Base-by-base conservation (phyloP, 2,329 filamentous ascomycete genomes). In the Cordyceps fumosorosea region DNA sequence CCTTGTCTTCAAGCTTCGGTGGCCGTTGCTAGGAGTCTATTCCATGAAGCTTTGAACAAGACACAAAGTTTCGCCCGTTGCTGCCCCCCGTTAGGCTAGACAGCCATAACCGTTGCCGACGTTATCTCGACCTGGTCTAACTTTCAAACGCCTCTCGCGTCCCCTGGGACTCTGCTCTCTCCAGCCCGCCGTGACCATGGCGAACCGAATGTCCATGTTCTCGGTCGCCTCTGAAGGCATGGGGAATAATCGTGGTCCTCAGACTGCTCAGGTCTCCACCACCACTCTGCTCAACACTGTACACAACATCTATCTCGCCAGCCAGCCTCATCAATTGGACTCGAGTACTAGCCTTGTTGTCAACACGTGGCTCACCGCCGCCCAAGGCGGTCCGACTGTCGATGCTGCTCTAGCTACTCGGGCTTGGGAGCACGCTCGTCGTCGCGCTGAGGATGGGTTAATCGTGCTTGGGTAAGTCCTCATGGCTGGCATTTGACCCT, bases 361-460 rank as follows among this genome's bases (percentile, higher is more conserved):
- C 67, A 98, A 98, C 77, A 97, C 92, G 62, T 97, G 93, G 93
- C 83, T 95, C 59, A 96, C 91, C 3, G 90, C 91, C 20, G 82
- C 85, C 32, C 89, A 89, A 67, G 78, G 84, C 26, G 85, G 88
- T 45, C 81, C 84, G 3, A 92, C 90, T 8, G 85, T 98, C 48
- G 95, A 99, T 75, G 77, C 84, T 48, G 84, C 89, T 24, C 77
- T 99, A 56, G 90, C 90, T 18, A 81, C 85, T 58, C 86, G 91
- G 72, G 92, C 93, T 3, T 99, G 95, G 93, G 95, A 99, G 77
- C 95, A 99, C 80, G 93, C 95, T 62, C 85, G 93, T 67, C 87
- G 95, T 65, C 86, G 95, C 78, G 95, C 95, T 48, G 95, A 99
- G 74, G 95, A 99, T 77, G 93, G 91, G 18, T 97, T 93, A 72